These are phyloP conservation scores for Tetrapisispora namnaoensis DNA, from an alignment of 805 yeast species.

Conservation along the genomic window DNA sequence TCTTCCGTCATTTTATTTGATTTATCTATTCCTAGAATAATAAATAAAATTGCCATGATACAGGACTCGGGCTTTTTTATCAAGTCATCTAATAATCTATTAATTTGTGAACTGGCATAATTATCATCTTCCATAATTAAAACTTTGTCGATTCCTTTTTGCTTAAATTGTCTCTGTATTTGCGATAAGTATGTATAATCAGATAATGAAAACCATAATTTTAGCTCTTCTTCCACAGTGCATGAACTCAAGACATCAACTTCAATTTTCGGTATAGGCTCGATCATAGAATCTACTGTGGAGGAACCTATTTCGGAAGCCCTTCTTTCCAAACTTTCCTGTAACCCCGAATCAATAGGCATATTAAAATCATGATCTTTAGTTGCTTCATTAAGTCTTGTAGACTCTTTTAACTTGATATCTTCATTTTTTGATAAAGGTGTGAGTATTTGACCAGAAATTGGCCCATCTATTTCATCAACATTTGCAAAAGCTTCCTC, in stretches of 20 bases:
- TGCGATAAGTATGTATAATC: slow-evolving; percentile 20
- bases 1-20: slow-evolving; percentile 3
- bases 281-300: slow-evolving; percentile 1
- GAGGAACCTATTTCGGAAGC: slow-evolving; percentile 25
- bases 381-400: background rate
- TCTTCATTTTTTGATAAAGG: background rate
- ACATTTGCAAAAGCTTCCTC: slow-evolving; percentile 26
- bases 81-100: slow-evolving; percentile 2
- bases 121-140: slow-evolving; percentile 10
- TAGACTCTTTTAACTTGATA: background rate
- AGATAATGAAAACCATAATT: slow-evolving; percentile 37
- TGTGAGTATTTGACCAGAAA: slow-evolving; percentile 9
- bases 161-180: slow-evolving; percentile 11
- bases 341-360: slow-evolving; percentile 30
- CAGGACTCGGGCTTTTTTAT: slow-evolving; percentile 3
- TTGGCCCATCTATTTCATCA: slow-evolving; percentile 30
- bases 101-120: slow-evolving; percentile 11
- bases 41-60: slow-evolving; percentile 17
- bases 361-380: slow-evolving; percentile 23
- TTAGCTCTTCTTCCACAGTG: slow-evolving; percentile 33
- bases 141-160: slow-evolving; percentile 4
- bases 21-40: slow-evolving; percentile 21
- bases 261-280: slow-evolving; percentile 35
- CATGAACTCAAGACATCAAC: slow-evolving; percentile 35
- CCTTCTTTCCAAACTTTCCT: slow-evolving; percentile 27